Conservation (phyloP, 129 eudicot genomes). For the Sambucus nigra region DNA sequence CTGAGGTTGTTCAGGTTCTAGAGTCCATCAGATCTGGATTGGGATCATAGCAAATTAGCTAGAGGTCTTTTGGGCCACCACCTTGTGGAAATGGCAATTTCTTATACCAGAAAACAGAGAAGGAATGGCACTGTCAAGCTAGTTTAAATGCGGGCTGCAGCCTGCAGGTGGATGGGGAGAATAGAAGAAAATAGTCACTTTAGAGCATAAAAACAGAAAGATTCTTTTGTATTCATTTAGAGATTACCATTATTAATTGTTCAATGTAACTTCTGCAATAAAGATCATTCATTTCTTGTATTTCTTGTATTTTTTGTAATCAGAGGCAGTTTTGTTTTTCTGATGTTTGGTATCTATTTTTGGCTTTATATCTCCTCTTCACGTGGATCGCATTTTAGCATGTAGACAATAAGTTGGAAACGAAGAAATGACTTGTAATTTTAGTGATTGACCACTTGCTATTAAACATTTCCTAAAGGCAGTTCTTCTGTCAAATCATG, state of each 20-base stretch:
- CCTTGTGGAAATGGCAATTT: not conserved
- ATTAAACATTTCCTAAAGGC: too few species aligned
- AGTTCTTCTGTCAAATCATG: too few species aligned
- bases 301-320: slow-evolving; percentile 3
- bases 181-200: slow-evolving; percentile 7
- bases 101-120: not conserved
- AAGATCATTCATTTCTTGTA: slow-evolving; percentile 22
- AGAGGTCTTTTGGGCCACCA: too few species aligned
- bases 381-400: too few species aligned
- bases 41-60: slow-evolving; percentile 18
- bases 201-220: slow-evolving; percentile 10
- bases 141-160: too few species aligned
- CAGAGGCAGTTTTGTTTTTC: not conserved
- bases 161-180: not conserved
- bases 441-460: too few species aligned
- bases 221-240: slow-evolving; percentile 44
- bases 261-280: slow-evolving; percentile 40
- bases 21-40: slow-evolving; percentile 56
- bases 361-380: too few species aligned
- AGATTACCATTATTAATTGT: slow-evolving; percentile 26
- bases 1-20: slow-evolving; percentile 90
- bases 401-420: too few species aligned
- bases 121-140: too few species aligned
- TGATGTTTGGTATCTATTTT: too few species aligned
- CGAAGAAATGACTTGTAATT: too few species aligned